Evolutionary conservation across 768 basidiomycete genomes (phyloP).

Genomic region (Psilocybe tampanensis): DNA sequence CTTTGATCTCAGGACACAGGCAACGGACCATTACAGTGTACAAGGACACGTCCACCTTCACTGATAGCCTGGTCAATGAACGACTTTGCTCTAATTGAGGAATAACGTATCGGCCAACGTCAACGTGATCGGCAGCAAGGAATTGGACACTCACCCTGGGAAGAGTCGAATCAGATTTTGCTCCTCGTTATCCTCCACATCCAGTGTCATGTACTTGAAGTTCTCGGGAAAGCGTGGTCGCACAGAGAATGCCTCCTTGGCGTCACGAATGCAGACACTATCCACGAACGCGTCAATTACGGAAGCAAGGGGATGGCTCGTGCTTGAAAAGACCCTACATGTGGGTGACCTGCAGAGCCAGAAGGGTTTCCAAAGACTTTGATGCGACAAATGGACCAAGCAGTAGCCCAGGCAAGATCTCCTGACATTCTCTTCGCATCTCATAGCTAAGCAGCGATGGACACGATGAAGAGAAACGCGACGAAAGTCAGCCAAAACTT

Average conservation of each 20-base stretch:
- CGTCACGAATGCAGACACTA: slow-evolving; percentile 88
- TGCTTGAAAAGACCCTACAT: slow-evolving; percentile 49
- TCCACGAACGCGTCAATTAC: slow-evolving; percentile 16
- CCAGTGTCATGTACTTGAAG: slow-evolving; percentile 78
- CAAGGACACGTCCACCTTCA: slow-evolving; percentile 73
- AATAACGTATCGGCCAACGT: background rate
- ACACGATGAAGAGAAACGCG: slow-evolving; percentile 3
- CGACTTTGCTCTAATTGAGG: slow-evolving; percentile 58
- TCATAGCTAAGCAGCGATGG: slow-evolving; percentile 63
- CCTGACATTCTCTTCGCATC: slow-evolving; percentile 94
- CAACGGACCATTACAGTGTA: slow-evolving; percentile 83
- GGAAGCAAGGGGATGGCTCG: slow-evolving; percentile 11
- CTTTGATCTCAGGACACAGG: background rate
- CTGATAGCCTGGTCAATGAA: slow-evolving; percentile 74
- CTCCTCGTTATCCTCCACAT: slow-evolving; percentile 92
- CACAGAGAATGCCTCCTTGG: slow-evolving; percentile 89
- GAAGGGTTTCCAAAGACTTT: slow-evolving; percentile 74
- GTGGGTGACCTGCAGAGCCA: slow-evolving; percentile 73
- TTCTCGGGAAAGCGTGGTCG: slow-evolving; percentile 80
- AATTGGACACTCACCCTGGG: slow-evolving; percentile 59
- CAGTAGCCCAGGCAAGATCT: slow-evolving; percentile 80
- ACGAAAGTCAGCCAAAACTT: background rate
- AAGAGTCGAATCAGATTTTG: slow-evolving; percentile 93
- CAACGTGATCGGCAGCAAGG: background rate
- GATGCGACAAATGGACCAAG: slow-evolving; percentile 90